Evolutionary conservation across 371 early-diverging fungal species (phyloP), one percentile per base, ranked within the genome.

Genomic region (Syncephalastrum sp.): DNA sequence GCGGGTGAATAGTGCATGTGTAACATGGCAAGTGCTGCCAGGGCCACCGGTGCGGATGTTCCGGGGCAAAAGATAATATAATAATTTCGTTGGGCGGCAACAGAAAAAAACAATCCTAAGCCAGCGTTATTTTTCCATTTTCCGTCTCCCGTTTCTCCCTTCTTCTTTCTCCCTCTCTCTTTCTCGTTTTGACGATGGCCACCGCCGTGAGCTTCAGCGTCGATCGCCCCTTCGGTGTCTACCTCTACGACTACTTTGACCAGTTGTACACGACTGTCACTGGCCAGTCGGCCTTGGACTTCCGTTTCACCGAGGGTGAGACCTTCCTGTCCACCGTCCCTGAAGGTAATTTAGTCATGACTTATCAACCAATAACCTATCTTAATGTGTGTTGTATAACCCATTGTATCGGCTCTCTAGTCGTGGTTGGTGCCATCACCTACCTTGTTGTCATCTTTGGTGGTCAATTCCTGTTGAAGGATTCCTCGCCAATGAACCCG

Each of bases 361-460:
- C 0, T 33, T 33, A 33, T 33, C 12, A 33, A 33, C 2, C 0
- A 0, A 33, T 33, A 29, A 29, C 6, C 1, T 6, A 29, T 6
- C 3, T 0, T 29, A 29, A 21, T 2, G 21, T 2, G 21, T 2
- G 21, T 21, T 29, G 29, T 29, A 10, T 33, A 33, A 33, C 38
- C 10, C 6, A 12, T 33, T 33, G 10, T 2, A 33, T 33, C 8
- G 6, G 10, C 10, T 33, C 10, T 33, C 10, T 33, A 33, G 38
- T 33, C 38, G 38, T 33, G 38, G 38, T 33, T 10, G 38, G 38
- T 33, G 38, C 38, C 58, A 61, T 79, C 61, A 69, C 81, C 47
- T 91, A 91, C 73, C 75, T 88, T 47, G 59, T 82, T 29, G 81
- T 88, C 66, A 84, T 91, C 68, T 86, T 88, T 74, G 86, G 88